Percentiles rank a stretch among this genome's conserved stretches.
phyloP scores from a whole-genome alignment of 306 rosid genomes.

The Sicyos baderoa region DNA sequence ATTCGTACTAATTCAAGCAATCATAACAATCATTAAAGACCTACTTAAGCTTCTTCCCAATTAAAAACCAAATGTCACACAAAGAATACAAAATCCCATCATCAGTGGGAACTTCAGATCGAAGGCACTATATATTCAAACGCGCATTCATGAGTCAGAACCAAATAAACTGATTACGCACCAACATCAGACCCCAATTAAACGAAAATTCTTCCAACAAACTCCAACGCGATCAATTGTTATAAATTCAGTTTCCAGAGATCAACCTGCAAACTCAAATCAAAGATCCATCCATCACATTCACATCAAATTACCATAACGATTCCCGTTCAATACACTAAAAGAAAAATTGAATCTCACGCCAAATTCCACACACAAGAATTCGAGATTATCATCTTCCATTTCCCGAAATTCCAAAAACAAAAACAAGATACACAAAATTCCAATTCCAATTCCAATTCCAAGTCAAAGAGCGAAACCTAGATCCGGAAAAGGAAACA shows the following conservation, averaged over 20 bases:
- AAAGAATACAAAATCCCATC: slow-evolving; percentile 21
- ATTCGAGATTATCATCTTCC: slow-evolving; percentile 20
- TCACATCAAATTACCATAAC: slow-evolving; percentile 22
- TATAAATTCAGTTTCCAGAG: slow-evolving; percentile 25
- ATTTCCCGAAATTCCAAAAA: slow-evolving; percentile 20
- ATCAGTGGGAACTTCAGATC: slow-evolving; percentile 20
- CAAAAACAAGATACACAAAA: slow-evolving; percentile 7
- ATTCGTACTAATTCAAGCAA: slow-evolving; percentile 32
- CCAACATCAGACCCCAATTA: slow-evolving; percentile 6
- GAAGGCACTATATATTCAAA: not conserved
- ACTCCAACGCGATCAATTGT: slow-evolving; percentile 17
- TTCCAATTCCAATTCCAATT: slow-evolving; percentile 17
- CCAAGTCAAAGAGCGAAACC: slow-evolving; percentile 15
- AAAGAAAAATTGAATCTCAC: slow-evolving; percentile 17
- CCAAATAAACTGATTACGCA: slow-evolving; percentile 12
- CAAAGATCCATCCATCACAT: slow-evolving; percentile 37
- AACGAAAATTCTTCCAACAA: slow-evolving; percentile 1
- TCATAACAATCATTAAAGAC: slow-evolving; percentile 44
- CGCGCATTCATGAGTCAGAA: slow-evolving; percentile 25
- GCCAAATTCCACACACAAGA: slow-evolving; percentile 19
- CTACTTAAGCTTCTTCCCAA: slow-evolving; percentile 34
- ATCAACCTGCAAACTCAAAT: slow-evolving; percentile 42
- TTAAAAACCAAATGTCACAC: slow-evolving; percentile 21
- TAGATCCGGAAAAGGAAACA: slow-evolving; percentile 33
- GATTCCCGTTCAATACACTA: slow-evolving; percentile 5